Base-by-base conservation (phyloP, 2,329 filamentous ascomycete species). In the Monilinia fructicola region DNA sequence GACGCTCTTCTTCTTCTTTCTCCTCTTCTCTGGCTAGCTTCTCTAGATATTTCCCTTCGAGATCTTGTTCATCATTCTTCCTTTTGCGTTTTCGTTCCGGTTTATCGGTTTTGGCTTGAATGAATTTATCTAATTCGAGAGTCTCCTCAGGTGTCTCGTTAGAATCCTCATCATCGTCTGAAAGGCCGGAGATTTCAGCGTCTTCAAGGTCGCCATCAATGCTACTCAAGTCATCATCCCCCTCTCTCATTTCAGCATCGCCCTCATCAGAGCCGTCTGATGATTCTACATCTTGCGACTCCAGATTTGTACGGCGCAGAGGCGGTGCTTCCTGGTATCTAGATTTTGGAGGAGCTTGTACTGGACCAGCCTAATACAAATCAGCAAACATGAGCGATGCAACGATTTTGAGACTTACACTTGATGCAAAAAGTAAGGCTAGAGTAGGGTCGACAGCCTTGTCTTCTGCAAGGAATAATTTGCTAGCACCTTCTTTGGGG, bases 41-140 rank as follows among this genome's bases (percentile, higher is more conserved):
- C 65, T 84, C 80, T 79, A 94, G 80, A 73, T 93, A 93, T 61
- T 84, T 85, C 66, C 82, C 84, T 74, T 93, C 90, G 2, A 93
- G 78, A 66, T 91, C 87, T 31, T 91, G 84, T 14, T 89, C 85
- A 42, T 89, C 84, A 66, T 82, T 75, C 62, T 79, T 87, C 67
- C 89, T 82, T 79, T 90, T 91, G 69, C 88, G 83, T 76, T 90
- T 90, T 40, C 84, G 81, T 40, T 74, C 72, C 12, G 71, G 66
- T 73, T 77, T 70, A 75, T 67, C 63, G 16, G 60, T 74, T 12
- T 85, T 82, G 66, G 78, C 77, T 65, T 83, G 81, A 46, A 77
- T 64, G 59, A 77, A 78, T 65, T 82, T 80, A 72, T 81, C 75
- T 72, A 73, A 77, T 73, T 78, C 69, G 9, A 23, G 46, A 23